Base-by-base conservation (phyloP, 1,284 basidiomycete species). In the Leccinum fuscescens region DNA sequence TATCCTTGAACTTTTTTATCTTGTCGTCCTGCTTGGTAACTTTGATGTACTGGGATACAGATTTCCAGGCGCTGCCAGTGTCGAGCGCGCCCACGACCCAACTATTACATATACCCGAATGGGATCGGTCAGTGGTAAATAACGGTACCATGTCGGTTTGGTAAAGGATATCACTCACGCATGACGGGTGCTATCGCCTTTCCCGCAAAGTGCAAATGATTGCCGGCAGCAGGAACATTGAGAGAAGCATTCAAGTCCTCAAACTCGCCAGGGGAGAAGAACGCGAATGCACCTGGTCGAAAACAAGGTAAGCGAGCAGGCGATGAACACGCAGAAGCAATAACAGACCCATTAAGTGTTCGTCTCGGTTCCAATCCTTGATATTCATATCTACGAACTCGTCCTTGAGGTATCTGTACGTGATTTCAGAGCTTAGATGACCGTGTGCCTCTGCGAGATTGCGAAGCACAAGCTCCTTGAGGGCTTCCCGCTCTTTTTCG, bases 141-240 rank as follows among this genome's bases (percentile, higher is more conserved):
- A 22, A 22, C 20, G 44, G 14, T 4, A 8, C 37, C 29, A 29
- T 29, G 29, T 29, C 29, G 29, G 29, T 29, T 29, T 9, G 8
- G 29, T 29, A 29, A 29, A 9, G 29, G 3, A 15, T 15, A 24
- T 33, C 22, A 67, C 66, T 59, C 33, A 69, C 68, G 51, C 61
- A 17, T 68, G 67, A 39, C 62, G 65, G 3, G 61, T 67, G 55
- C 67, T 68, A 68, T 9, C 0, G 67, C 67, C 39, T 68, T 60
- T 2, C 67, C 68, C 1, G 67, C 68, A 58, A 68, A 67, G 42
- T 68, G 67, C 27, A 68, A 55, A 7, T 55, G 55, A 8, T 52
- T 57, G 3, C 51, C 27, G 0, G 65, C 61, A 3, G 67, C 68
- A 9, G 67, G 67, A 5, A 12, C 1, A 2, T 33, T 69, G 35